phyloP scores from a whole-genome alignment of 164 flowering plant genomes.

The Dillenia turbinata region DNA sequence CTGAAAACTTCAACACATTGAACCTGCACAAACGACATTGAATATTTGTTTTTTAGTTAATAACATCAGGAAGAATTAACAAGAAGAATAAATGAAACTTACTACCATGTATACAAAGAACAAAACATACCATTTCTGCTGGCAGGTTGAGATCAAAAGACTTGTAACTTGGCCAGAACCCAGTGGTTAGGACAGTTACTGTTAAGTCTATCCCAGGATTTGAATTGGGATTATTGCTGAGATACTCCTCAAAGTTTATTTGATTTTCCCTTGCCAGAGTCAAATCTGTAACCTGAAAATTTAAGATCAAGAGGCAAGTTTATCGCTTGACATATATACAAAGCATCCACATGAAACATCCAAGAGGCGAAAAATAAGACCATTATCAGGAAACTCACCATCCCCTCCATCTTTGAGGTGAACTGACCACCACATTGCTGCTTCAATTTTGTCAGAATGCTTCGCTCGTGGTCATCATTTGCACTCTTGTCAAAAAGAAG shows the following conservation, averaged over 20 bases:
- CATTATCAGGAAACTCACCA: slow-evolving; percentile 42
- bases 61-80: neutral
- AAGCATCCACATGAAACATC: no score
- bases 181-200: slow-evolving; percentile 87
- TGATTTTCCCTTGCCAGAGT: slow-evolving; percentile 87
- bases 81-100: neutral
- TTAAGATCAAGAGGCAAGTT: no score
- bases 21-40: slow-evolving; percentile 35
- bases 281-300: slow-evolving; percentile 72
- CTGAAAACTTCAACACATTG: slow-evolving; percentile 82
- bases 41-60: no score
- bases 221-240: slow-evolving; percentile 43
- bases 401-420: slow-evolving; percentile 98
- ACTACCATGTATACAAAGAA: neutral
- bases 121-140: slow-evolving; percentile 62
- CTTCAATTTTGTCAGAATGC: slow-evolving; percentile 83
- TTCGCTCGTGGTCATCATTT: slow-evolving; percentile 92
- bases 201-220: slow-evolving; percentile 89
- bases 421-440: slow-evolving; percentile 98
- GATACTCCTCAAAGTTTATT: slow-evolving; percentile 68
- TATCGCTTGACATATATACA: no score
- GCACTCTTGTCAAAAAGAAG: slow-evolving; percentile 92
- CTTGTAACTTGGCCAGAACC: slow-evolving; percentile 95
- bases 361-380: no score
- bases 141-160: slow-evolving; percentile 87